These are phyloP conservation scores for Coemansia sp. DNA, from an alignment of 192 early-diverging fungal species.

Conservation along the genomic window DNA sequence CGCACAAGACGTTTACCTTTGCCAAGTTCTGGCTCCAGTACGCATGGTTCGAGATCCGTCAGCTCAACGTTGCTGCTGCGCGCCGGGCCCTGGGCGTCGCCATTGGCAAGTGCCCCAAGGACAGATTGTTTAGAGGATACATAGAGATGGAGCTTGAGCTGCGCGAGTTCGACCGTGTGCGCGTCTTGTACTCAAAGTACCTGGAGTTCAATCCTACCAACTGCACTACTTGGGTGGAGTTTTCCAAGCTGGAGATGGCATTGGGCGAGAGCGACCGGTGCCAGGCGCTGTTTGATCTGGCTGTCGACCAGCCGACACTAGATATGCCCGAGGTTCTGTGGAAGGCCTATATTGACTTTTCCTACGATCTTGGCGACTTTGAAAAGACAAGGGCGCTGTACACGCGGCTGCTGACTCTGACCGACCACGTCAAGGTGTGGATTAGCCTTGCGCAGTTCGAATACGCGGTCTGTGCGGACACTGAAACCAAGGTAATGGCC, in stretches of 20 bases:
- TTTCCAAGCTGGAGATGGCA: constrained; percentile 83
- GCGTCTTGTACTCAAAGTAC: constrained; percentile 87
- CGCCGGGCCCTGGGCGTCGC: constrained; percentile 82
- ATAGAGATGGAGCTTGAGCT: constrained; percentile 93
- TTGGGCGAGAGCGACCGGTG: constrained; percentile 84
- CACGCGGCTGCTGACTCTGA: constrained; percentile 77
- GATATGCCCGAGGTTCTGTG: constrained; percentile 99
- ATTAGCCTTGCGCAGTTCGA: constrained; percentile 95
- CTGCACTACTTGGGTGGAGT: constrained; percentile 96
- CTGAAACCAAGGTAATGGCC: constrained; percentile 11
- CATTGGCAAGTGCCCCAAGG: constrained; percentile 87
- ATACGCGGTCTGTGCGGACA: constrained; percentile 43
- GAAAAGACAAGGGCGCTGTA: constrained; percentile 78
- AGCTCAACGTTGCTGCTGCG: constrained; percentile 67
- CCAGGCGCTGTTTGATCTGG: constrained; percentile 89
- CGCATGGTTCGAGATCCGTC: constrained; percentile 89
- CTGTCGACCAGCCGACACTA: constrained; percentile 80
- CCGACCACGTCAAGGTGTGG: constrained; percentile 96
- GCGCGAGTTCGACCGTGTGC: constrained; percentile 91
- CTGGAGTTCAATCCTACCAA: constrained; percentile 84
- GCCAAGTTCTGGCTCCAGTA: constrained; percentile 96
- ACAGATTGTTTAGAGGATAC: constrained; percentile 92
- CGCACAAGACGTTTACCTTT: constrained; percentile 94
- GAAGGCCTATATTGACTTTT: constrained; percentile 98
- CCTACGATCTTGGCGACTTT: constrained; percentile 80